Conservation (phyloP, 2,329 filamentous ascomycete species). For the Fusarium tanahbumbuense region DNA sequence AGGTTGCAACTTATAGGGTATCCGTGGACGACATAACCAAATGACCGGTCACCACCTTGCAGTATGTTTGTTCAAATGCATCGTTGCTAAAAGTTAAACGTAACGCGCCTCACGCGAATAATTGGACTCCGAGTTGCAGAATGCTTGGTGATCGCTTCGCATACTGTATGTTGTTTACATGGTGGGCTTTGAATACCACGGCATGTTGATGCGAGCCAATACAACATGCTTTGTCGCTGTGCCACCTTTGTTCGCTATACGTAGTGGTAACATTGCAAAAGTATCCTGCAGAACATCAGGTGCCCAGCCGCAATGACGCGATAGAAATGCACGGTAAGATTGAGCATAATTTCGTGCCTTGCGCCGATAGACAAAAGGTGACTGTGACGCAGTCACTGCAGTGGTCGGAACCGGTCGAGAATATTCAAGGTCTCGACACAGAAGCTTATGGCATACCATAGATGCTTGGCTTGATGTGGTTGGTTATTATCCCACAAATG, state of each 20-base stretch:
- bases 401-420: constrained; percentile 20
- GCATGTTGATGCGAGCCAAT: constrained; percentile 38
- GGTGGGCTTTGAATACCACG: constrained; percentile 19
- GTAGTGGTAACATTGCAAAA: constrained; percentile 39
- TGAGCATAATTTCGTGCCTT: constrained; percentile 42
- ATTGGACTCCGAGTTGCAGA: constrained; percentile 22
- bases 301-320: constrained; percentile 45
- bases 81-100: background rate
- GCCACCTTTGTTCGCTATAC: constrained; percentile 40
- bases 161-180: constrained; percentile 20
- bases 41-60: constrained; percentile 1
- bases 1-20: constrained; percentile 20
- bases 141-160: background rate
- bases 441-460: constrained; percentile 35
- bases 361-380: constrained; percentile 28
- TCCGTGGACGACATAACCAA: background rate
- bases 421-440: constrained; percentile 26
- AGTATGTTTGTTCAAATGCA: background rate
- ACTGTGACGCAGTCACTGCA: constrained; percentile 29
- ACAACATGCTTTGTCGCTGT: constrained; percentile 36
- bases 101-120: constrained; percentile 24
- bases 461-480: constrained; percentile 35
- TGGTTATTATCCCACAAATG: constrained; percentile 34
- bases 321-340: constrained; percentile 44
- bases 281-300: constrained; percentile 46